Percentiles rank a stretch among this genome's conserved stretches.
Conservation (phyloP, 208 protist genomes). For the Kentomonas sorsogonicus region DNA sequence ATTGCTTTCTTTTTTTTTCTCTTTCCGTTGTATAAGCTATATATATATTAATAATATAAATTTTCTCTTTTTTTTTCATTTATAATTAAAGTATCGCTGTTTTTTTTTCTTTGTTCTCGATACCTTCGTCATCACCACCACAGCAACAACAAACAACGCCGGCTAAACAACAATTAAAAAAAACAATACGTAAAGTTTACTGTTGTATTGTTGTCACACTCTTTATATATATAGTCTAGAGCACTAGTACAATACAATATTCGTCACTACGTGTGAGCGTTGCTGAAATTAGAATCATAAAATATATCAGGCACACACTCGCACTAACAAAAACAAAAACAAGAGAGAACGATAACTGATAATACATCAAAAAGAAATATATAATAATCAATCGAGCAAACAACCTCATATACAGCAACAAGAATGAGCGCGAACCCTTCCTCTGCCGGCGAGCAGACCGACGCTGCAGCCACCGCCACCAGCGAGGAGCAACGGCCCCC, state of each 20-base stretch:
- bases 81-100: background rate
- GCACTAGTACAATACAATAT: background rate
- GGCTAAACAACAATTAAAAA: background rate
- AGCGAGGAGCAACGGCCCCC: no score
- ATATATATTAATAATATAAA: background rate
- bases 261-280: no score
- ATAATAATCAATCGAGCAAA: no score
- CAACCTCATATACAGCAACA: no score
- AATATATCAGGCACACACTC: constrained; percentile 8
- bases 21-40: background rate
- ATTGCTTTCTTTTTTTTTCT: constrained; percentile 6
- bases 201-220: constrained; percentile 1
- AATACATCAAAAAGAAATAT: no score
- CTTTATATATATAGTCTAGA: background rate
- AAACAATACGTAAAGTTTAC: background rate
- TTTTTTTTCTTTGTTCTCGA: background rate
- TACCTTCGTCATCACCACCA: background rate
- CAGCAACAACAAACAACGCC: background rate
- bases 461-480: no score
- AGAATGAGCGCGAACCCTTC: no score
- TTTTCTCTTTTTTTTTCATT: background rate
- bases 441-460: no score
- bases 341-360: background rate
- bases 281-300: no score
- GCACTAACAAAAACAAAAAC: constrained; percentile 8